Base-by-base conservation (phyloP, 805 yeast species). In the Candida bentonensis region DNA sequence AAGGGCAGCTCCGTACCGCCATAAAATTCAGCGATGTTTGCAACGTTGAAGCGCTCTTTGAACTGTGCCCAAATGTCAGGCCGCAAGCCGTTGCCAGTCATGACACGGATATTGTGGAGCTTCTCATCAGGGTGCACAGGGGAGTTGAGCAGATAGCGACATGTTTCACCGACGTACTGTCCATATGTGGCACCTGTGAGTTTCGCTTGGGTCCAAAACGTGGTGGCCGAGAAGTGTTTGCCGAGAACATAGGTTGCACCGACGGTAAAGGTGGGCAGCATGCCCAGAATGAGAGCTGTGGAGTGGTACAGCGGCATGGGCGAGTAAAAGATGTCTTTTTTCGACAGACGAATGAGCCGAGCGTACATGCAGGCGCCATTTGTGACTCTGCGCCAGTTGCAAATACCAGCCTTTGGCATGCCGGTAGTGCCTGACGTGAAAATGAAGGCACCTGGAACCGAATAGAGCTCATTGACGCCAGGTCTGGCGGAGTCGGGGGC, bases 261-360 rank as follows among this genome's bases (percentile, higher is more conserved):
- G 39, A 64, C 66, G 23, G 72, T 65, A 41, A 76, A 61, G 0
- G 79, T 68, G 1, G 94, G 87, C 55, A 88, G 69, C 3, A 81
- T 76, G 11, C 96, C 96, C 44, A 88, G 64, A 62, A 86, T 72
- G 0, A 95, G 82, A 2, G 96, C 96, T 0, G 96, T 88, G 1
- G 95, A 85, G 61, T 88, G 97, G 58, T 89, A 88, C 48, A 89
- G 66, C 1, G 97, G 97, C 97, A 88, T 88, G 1, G 95, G 84
- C 0, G 95, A 84, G 64, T 82, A 82, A 7, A 85, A 78, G 11
- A 70, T 73, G 15, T 82, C 75, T 3, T 65, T 58, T 3, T 60
- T 49, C n/a, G 65, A 60, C 51, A 85, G 68, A 47, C 76, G 72
- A 65, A 82, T 72, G 36, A 84, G 79, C 50, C 71, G 71, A 1